Evolutionary conservation across 495 filamentous ascomycete species (phyloP), one percentile per base, ranked within the genome.

Genomic region (Penicillium herquei): DNA sequence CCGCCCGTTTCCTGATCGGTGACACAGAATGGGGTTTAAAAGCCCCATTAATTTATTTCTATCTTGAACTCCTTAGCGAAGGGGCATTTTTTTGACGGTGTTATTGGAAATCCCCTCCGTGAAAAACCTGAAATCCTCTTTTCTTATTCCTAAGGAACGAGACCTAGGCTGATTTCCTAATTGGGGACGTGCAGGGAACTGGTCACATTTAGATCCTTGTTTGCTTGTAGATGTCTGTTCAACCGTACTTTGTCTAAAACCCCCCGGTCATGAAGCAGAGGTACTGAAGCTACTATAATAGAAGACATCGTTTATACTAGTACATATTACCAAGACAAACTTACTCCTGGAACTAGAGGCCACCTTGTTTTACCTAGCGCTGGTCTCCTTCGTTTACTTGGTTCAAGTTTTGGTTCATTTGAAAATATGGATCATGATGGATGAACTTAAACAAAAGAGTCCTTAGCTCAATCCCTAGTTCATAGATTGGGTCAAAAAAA

Each of bases 1-100:
- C 60, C 60, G 54, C 64, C 60, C 62, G 44, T 61, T 67, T 65
- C 60, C 52, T 57, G 43, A 57, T 61, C 43, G 43, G 49, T 49
- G 47, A 49, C 47, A 49, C 47, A 49, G 47, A 49, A 39, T 35
- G 47, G 14, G 16, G 18, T 26, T 35, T 39, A 12, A 26, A 26
- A 16, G 45, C 30, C 45, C 33, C 47, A 39, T 39, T 51, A 40
- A n/a, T 47, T 10, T 47, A 26, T 2, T 33, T 49, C n/a, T n/a
- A 34, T 33, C 31, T 49, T 49, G 21, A 26, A 26, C 21, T 26
- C 21, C 21, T 26, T 26, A 26, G 21, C 21, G 21, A 26, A 26
- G 21, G 21, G 21, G 21, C 2, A 26, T 26, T 26, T 26, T 26
- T 26, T 26, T 26, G 21, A 26, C 1, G 21, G 21, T 26, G 21